Base-by-base conservation (phyloP, 2,329 filamentous ascomycete species). In the Penicillium sclerotigenum region DNA sequence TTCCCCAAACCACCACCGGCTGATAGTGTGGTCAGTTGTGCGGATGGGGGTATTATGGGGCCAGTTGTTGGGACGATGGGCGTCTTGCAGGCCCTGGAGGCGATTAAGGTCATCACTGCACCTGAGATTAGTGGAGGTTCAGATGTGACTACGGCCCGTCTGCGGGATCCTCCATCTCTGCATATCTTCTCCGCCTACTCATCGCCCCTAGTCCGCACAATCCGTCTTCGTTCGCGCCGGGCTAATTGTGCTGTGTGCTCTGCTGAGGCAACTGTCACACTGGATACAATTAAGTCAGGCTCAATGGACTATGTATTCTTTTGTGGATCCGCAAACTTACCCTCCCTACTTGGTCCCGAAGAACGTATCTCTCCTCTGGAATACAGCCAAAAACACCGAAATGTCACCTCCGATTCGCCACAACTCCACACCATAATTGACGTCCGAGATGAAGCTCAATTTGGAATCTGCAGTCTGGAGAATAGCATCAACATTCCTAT, bases 61-160 rank as follows among this genome's bases (percentile, higher is more conserved):
- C 92, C 94, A 0, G 91, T 97, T 0, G 94, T 99, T 0, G 94
- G 94, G 0, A 82, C 86, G 0, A 97, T 99, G 90, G 94, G 94
- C 8, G 87, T 96, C 0, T 76, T 97, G 54, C 94, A 97, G 76
- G 93, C 94, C 0, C 78, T 96, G 1, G 91, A 97, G 75, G 86
- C 90, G 0, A 86, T 97, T 66, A 94, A 95, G 70, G 73, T 97
- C n/a, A 80, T 97, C 16, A 81, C 84, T 0, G 67, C 77, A 24
- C 63, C 62, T 16, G 42, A 65, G 54, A 51, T 68, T 54, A 55
- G 56, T 20, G 52, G 54, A 14, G 42, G 1, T 5, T n/a, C 67
- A 9, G 67, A 70, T 7, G 59, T 55, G 16, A 43, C 11, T 13
- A 31, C 52, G 8, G 60, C 61, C 3, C 62, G 60, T 0, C 63